These are phyloP conservation scores for Glutinoglossum americanum DNA, from an alignment of 495 filamentous ascomycete genomes.

Conservation along the genomic window DNA sequence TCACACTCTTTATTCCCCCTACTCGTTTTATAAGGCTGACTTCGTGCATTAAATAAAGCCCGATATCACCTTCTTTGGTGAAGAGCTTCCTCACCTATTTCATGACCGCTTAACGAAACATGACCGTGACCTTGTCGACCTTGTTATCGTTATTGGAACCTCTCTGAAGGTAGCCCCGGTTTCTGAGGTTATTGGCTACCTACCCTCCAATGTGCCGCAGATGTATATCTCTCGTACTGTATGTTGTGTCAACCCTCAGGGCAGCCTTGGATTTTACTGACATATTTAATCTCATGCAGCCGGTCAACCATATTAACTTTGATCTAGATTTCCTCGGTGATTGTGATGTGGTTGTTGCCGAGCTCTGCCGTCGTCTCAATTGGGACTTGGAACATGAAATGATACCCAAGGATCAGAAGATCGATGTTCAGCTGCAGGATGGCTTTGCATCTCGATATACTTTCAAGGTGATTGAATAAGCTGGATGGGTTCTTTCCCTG, in stretches of 20 bases:
- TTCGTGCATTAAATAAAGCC: conserved; percentile 24
- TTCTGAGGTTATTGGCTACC: conserved; percentile 62
- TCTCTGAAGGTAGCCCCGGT: conserved; percentile 93
- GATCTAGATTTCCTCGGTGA: conserved; percentile 88
- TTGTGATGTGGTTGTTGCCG: conserved; percentile 76
- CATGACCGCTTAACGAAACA: conserved; percentile 56
- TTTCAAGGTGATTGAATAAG: conserved; percentile 1
- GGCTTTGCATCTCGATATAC: conserved; percentile 3
- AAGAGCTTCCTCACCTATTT: conserved; percentile 67
- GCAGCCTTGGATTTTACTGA: not conserved
- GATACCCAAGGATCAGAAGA: conserved; percentile 29
- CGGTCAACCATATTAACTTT: conserved; percentile 75
- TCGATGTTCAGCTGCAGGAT: conserved; percentile 6
- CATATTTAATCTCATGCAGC: conserved; percentile 19
- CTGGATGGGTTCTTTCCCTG: not conserved
- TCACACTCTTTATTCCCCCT: not conserved
- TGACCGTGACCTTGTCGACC: conserved; percentile 58
- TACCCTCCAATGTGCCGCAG: conserved; percentile 65
- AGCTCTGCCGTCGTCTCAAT: conserved; percentile 64
- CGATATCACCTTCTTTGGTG: conserved; percentile 95
- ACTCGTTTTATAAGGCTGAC: not conserved
- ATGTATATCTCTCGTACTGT: conserved; percentile 81
- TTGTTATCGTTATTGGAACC: conserved; percentile 95
- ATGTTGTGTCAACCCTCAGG: conserved; percentile 12
- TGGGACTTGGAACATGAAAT: conserved; percentile 85